phyloP scores from a whole-genome alignment of 1,284 basidiomycete species.

The Cutaneotrichosporon daszewskae region DNA sequence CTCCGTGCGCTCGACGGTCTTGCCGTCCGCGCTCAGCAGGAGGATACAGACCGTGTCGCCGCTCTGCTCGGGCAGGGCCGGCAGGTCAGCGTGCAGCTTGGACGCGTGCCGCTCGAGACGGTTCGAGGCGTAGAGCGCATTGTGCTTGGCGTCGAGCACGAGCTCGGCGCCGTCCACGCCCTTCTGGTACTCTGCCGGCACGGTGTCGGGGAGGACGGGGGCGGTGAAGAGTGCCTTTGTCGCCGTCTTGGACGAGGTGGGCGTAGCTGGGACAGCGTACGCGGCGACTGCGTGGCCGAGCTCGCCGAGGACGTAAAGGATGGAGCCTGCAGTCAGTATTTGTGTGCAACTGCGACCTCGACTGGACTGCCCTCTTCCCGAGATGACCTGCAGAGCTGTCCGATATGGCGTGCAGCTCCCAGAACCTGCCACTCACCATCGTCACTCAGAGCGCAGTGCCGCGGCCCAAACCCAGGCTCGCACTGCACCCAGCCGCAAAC shows the following conservation, averaged over 20 bases:
- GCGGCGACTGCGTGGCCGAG: slow-evolving; percentile 32
- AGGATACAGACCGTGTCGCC: slow-evolving; percentile 43
- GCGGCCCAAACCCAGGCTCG: slow-evolving; percentile 37
- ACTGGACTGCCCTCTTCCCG: too few relatives aligned
- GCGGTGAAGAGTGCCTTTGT: not conserved
- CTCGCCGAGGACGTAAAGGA: slow-evolving; percentile 44
- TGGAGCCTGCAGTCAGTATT: slow-evolving; percentile 23
- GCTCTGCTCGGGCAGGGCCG: slow-evolving; percentile 14
- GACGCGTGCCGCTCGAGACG: slow-evolving; percentile 35
- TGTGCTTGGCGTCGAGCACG: slow-evolving; percentile 22
- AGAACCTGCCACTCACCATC: slow-evolving; percentile 29
- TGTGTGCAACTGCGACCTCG: not conserved
- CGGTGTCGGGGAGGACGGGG: slow-evolving; percentile 28
- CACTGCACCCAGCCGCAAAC: slow-evolving; percentile 35
- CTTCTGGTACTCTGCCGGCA: slow-evolving; percentile 24
- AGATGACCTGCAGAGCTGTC: not conserved
- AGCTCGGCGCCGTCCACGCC: slow-evolving; percentile 42
- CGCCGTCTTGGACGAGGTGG: slow-evolving; percentile 17
- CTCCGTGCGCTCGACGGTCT: slow-evolving; percentile 22
- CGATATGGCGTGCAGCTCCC: not conserved
- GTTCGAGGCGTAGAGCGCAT: slow-evolving; percentile 43
- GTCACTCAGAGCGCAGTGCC: slow-evolving; percentile 34
- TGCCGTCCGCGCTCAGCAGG: slow-evolving; percentile 23
- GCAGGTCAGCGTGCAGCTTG: slow-evolving; percentile 22
- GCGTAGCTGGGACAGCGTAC: slow-evolving; percentile 26